A percentile compares a stretch with the other conserved stretches of the same genome.
These are phyloP conservation scores for Camillea tinctor DNA, from an alignment of 2,329 filamentous ascomycete species.

Conservation along the genomic window DNA sequence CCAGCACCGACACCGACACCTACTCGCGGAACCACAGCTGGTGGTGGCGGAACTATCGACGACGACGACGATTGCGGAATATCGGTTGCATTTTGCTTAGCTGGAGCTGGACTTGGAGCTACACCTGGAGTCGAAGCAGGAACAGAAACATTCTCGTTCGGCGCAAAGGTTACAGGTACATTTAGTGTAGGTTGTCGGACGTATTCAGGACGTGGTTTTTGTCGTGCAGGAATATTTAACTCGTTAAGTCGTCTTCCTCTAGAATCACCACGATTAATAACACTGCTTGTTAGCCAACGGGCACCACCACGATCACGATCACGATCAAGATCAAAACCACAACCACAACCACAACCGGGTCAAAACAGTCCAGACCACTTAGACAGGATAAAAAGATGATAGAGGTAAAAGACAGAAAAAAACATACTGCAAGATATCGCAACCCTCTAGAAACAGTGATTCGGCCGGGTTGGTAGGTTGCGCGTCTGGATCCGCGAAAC, in stretches of 20 bases:
- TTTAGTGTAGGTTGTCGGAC: slow-evolving; percentile 20
- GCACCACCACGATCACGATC: too few species aligned
- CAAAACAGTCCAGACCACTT: neutral
- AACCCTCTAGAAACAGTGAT: slow-evolving; percentile 54
- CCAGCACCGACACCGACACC: slow-evolving; percentile 11
- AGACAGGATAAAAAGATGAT: neutral
- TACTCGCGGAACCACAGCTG: slow-evolving; percentile 7
- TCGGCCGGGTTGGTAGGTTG: slow-evolving; percentile 51
- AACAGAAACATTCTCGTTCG: slow-evolving; percentile 14
- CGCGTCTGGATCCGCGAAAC: slow-evolving; percentile 57
- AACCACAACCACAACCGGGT: too few species aligned
- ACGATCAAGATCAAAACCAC: too few species aligned
- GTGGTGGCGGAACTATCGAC: slow-evolving; percentile 6
- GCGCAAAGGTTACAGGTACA: slow-evolving; percentile 6
- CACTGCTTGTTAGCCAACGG: too few species aligned
- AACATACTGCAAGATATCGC: slow-evolving; percentile 61
- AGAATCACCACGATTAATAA: slow-evolving; percentile 15
- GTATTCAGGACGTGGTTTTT: slow-evolving; percentile 43
- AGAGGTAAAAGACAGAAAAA: slow-evolving; percentile 34
- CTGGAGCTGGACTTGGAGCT: too few species aligned
- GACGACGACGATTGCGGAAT: too few species aligned
- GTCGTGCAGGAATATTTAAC: slow-evolving; percentile 50
- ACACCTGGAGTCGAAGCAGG: too few species aligned
- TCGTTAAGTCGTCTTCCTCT: slow-evolving; percentile 53
- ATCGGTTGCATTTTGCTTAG: slow-evolving; percentile 16